phyloP scores from a whole-genome alignment of 768 basidiomycete genomes.

The Erythrobasidium yunnanense region DNA sequence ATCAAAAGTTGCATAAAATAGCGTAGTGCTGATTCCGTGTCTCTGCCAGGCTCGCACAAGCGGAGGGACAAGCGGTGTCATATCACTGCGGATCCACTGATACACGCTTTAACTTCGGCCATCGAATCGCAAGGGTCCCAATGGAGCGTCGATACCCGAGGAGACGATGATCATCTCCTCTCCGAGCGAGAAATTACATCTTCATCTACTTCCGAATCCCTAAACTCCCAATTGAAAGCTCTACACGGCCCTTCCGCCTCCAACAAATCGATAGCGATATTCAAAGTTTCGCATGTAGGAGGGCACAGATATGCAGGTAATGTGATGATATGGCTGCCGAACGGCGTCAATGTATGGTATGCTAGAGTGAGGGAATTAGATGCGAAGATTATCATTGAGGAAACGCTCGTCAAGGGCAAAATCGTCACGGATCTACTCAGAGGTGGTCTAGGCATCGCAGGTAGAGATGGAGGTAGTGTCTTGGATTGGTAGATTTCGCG shows the following conservation, averaged over 20 bases:
- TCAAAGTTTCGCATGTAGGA: slow-evolving; percentile 80
- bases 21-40: slow-evolving; percentile 38
- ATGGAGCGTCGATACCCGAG: slow-evolving; percentile 17
- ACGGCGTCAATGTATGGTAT: slow-evolving; percentile 59
- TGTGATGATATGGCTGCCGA: slow-evolving; percentile 33
- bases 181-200: not conserved
- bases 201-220: slow-evolving; percentile 14
- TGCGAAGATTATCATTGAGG: slow-evolving; percentile 69
- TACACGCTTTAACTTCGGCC: slow-evolving; percentile 2
- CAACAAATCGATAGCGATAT: slow-evolving; percentile 56
- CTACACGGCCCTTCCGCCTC: slow-evolving; percentile 45
- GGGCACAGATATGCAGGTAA: slow-evolving; percentile 70
- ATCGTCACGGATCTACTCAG: slow-evolving; percentile 75
- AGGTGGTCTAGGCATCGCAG: slow-evolving; percentile 63
- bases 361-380: slow-evolving; percentile 86
- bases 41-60: slow-evolving; percentile 52
- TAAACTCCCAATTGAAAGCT: slow-evolving; percentile 33
- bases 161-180: not conserved
- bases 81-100: slow-evolving; percentile 44
- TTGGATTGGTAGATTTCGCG: slow-evolving; percentile 11
- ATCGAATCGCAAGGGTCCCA: not conserved
- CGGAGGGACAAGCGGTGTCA: slow-evolving; percentile 82
- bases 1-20: not conserved
- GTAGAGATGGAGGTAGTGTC: not conserved
- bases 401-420: slow-evolving; percentile 74